These are phyloP conservation scores for Emmonsiellopsis sp. DNA, from an alignment of 2,329 filamentous ascomycete species.

Conservation along the genomic window DNA sequence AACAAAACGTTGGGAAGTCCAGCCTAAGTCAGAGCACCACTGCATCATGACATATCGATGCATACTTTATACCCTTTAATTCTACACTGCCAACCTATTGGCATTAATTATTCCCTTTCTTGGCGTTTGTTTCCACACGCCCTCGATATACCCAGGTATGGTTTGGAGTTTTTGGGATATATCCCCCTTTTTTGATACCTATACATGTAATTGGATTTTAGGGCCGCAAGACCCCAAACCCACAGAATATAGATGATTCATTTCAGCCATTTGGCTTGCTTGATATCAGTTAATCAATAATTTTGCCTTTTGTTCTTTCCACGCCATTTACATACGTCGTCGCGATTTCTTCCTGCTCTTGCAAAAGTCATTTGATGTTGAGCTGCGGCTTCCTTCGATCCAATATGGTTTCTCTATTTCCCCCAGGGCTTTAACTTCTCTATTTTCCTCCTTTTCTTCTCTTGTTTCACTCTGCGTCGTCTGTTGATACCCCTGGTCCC, in stretches of 20 bases:
- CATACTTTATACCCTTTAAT: neutral
- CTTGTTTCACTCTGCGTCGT: neutral
- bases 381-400: neutral
- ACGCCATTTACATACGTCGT: neutral
- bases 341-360: neutral
- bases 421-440: neutral
- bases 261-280: neutral
- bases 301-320: neutral
- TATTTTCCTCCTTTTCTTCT: neutral
- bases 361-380: neutral
- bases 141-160: no score
- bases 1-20: slow-evolving; percentile 27
- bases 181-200: no score
- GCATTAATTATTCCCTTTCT: neutral
- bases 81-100: neutral
- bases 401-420: neutral
- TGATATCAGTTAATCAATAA: neutral
- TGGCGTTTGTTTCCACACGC: no score
- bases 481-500: neutral
- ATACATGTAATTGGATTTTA: no score
- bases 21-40: slow-evolving; percentile 23
- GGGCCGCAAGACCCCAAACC: no score
- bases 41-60: slow-evolving; percentile 21
- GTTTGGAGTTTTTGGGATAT: no score
- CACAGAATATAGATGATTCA: no score